These are phyloP conservation scores for Hordeum pubiflorum DNA, from an alignment of 202 grass and related monocot genomes.

Conservation along the genomic window DNA sequence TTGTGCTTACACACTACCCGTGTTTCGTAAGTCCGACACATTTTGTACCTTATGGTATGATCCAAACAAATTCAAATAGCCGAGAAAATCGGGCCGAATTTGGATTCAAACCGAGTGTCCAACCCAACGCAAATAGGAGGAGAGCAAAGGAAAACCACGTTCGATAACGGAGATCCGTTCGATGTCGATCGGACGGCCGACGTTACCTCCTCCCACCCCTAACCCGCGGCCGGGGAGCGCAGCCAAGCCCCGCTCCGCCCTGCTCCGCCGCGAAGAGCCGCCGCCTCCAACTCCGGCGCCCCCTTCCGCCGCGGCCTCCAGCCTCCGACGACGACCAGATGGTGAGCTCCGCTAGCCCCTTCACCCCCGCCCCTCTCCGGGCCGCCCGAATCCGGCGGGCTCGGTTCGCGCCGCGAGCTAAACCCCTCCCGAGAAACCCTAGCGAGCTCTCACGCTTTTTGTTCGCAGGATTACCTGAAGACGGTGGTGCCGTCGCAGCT, in stretches of 20 bases:
- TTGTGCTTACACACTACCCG: neutral
- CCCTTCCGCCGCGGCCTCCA: neutral
- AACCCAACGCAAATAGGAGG: neutral
- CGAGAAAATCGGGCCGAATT: neutral
- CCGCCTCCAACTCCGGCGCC: neutral
- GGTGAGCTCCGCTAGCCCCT: neutral
- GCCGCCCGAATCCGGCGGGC: neutral
- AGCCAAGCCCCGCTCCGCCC: neutral
- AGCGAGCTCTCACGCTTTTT: slow-evolving; percentile 15
- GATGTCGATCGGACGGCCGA: neutral
- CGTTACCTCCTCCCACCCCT: neutral
- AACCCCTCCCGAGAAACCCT: slow-evolving; percentile 26
- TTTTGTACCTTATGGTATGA: neutral
- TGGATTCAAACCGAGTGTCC: neutral
- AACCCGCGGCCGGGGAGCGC: neutral
- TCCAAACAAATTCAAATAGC: neutral
- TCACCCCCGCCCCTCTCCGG: too few relatives aligned
- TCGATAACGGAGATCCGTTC: neutral
- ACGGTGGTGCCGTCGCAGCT: slow-evolving; percentile 87
- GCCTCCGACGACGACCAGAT: neutral
- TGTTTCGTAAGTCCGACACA: too few relatives aligned
- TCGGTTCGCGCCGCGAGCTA: neutral
- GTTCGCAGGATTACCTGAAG: slow-evolving; percentile 73
- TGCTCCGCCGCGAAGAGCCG: neutral
- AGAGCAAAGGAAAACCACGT: neutral